phyloP scores from a whole-genome alignment of 31 red algal genomes.

The Asparagopsis taxiformis region DNA sequence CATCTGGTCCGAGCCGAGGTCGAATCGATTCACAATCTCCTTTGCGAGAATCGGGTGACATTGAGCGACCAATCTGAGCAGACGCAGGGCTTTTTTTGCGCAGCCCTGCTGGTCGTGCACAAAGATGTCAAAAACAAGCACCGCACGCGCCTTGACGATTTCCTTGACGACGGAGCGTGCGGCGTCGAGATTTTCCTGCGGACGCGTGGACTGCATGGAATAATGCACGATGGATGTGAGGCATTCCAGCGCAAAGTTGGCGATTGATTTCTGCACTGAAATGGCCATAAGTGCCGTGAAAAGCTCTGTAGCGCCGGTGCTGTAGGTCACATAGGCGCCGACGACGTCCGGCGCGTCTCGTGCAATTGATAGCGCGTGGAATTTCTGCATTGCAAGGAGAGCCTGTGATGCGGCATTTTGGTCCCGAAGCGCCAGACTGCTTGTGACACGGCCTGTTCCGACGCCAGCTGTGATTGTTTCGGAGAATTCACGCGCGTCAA shows the following conservation, averaged over 20 bases:
- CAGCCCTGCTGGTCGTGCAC: conserved; percentile 16
- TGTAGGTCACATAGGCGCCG: conserved; percentile 49
- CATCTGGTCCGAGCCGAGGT: conserved; percentile 17
- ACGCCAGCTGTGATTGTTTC: too few species aligned
- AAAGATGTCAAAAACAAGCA: conserved; percentile 19
- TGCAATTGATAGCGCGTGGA: conserved; percentile 5
- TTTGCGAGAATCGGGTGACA: conserved; percentile 48
- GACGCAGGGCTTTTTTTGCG: conserved; percentile 30
- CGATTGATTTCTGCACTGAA: conserved; percentile 12
- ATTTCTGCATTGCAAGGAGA: conserved; percentile 22
- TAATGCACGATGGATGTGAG: conserved; percentile 40
- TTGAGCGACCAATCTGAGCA: conserved; percentile 23
- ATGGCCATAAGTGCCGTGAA: conserved; percentile 39
- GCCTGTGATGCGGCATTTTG: conserved; percentile 19
- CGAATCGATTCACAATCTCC: conserved; percentile 44
- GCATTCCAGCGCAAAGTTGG: conserved; percentile 29
- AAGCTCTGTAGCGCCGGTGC: conserved; percentile 37
- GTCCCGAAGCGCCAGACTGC: conserved; percentile 11
- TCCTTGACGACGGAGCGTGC: conserved; percentile 43
- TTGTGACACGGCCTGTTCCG: conserved; percentile 21
- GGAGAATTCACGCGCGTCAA: too few species aligned
- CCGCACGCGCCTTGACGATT: conserved; percentile 18
- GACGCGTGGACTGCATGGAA: conserved; percentile 4
- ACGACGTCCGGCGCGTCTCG: conserved; percentile 35
- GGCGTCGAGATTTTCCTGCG: background rate